Evolutionary conservation across 2,329 filamentous ascomycete species (phyloP).

Genomic region (Fusarium devonianum): DNA sequence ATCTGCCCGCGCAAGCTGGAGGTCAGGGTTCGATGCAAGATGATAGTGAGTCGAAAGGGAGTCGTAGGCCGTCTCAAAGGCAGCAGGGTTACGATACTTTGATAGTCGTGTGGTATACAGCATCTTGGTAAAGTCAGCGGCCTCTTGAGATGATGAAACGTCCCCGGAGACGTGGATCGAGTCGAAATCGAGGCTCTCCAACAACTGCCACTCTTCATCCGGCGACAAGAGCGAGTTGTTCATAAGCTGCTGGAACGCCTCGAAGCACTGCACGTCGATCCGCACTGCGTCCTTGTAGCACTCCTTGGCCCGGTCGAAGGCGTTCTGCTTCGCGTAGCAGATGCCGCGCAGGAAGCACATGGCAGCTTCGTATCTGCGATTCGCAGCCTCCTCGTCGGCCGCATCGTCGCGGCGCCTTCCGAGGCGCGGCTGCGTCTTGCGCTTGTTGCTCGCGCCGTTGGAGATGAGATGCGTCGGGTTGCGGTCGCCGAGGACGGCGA

Average conservation of each 20-base stretch:
- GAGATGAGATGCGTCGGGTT: conserved; percentile 90
- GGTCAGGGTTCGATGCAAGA: conserved; percentile 83
- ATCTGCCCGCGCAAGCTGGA: conserved; percentile 88
- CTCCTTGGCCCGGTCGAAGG: conserved; percentile 95
- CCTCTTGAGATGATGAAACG: conserved; percentile 77
- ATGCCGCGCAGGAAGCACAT: conserved; percentile 96
- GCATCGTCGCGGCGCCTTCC: conserved; percentile 45
- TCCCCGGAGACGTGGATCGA: conserved; percentile 73
- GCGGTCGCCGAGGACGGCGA: conserved; percentile 85
- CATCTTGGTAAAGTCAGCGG: conserved; percentile 92
- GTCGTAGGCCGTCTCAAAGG: conserved; percentile 86
- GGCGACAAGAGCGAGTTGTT: conserved; percentile 92
- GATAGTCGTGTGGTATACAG: conserved; percentile 95
- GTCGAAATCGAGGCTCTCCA: conserved; percentile 90
- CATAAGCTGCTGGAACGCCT: conserved; percentile 97
- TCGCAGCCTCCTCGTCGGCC: conserved; percentile 72
- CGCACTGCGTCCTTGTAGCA: conserved; percentile 98
- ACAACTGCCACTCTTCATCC: conserved; percentile 87
- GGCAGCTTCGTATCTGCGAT: conserved; percentile 87
- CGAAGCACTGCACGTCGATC: conserved; percentile 97
- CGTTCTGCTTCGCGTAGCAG: conserved; percentile 96
- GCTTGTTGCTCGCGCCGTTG: conserved; percentile 54
- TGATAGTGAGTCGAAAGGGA: conserved; percentile 94
- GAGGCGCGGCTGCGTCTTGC: conserved; percentile 48
- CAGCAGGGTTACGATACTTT: conserved; percentile 88